Evolutionary conservation across 1,284 basidiomycete genomes (phyloP).

Genomic region (Flammula alnicola): DNA sequence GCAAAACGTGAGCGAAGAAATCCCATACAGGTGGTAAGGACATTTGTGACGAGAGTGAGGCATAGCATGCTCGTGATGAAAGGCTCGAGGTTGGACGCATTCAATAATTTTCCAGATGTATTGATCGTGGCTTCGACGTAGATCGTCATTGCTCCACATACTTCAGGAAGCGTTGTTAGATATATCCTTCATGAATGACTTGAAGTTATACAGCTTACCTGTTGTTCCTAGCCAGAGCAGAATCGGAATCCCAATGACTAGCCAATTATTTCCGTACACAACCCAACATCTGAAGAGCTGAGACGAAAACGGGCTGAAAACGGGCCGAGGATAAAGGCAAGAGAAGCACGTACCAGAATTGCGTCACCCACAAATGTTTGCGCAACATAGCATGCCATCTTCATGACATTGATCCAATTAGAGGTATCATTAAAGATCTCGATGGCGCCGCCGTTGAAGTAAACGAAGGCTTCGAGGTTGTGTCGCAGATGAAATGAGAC

Average conservation of each 20-base stretch:
- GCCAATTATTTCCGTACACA: constrained; percentile 37
- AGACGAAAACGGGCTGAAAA: neutral
- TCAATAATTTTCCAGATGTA: constrained; percentile 27
- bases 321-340: neutral
- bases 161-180: constrained; percentile 18
- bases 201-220: constrained; percentile 24
- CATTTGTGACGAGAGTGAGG: constrained; percentile 40
- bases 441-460: constrained; percentile 32
- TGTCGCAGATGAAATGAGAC: constrained; percentile 44
- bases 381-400: constrained; percentile 39
- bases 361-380: constrained; percentile 44
- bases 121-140: constrained; percentile 35
- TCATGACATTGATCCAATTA: constrained; percentile 42
- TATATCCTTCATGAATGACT: neutral
- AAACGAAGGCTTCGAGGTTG: constrained; percentile 43
- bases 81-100: constrained; percentile 33
- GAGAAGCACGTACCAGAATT: constrained; percentile 36
- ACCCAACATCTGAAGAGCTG: constrained; percentile 43
- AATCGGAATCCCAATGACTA: constrained; percentile 30
- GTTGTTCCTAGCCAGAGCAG: constrained; percentile 38
- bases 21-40: constrained; percentile 40
- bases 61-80: constrained; percentile 42
- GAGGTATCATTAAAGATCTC: constrained; percentile 37
- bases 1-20: neutral
- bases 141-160: constrained; percentile 34